phyloP scores from a whole-genome alignment of 495 filamentous ascomycete species.

The Neurospora sp. region DNA sequence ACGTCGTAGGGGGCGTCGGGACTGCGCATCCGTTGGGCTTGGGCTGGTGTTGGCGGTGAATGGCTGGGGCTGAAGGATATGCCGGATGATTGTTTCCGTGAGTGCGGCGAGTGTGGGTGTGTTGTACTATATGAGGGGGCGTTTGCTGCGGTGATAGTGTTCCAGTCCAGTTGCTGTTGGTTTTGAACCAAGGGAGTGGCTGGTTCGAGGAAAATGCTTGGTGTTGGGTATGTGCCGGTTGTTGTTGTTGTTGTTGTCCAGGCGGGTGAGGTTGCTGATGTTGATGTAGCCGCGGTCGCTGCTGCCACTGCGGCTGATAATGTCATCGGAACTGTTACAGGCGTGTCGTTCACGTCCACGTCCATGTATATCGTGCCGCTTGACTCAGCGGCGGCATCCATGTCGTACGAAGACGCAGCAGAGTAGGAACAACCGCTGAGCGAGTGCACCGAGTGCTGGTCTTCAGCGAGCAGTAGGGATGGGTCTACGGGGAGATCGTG shows the following conservation, averaged over 20 bases:
- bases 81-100: neutral
- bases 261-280: neutral
- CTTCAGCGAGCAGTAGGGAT: conserved; percentile 14
- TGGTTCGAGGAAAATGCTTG: conserved; percentile 4
- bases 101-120: neutral
- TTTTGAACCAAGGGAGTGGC: conserved; percentile 1
- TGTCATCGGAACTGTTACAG: conserved; percentile 5
- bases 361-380: neutral
- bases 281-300: neutral
- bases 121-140: neutral
- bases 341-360: neutral
- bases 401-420: conserved; percentile 16
- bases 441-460: conserved; percentile 8
- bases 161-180: neutral
- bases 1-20: conserved; percentile 23
- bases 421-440: conserved; percentile 13
- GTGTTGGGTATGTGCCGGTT: neutral
- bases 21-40: conserved; percentile 3
- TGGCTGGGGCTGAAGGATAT: neutral
- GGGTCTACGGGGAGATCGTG: conserved; percentile 18
- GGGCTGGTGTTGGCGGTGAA: neutral
- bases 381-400: neutral
- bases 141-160: neutral
- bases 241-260: neutral
- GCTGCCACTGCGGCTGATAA: conserved; percentile 5